Evolutionary conservation across 306 rosid genomes (phyloP), one percentile per base, ranked within the genome.

Genomic region (Vachellia pachyceras): DNA sequence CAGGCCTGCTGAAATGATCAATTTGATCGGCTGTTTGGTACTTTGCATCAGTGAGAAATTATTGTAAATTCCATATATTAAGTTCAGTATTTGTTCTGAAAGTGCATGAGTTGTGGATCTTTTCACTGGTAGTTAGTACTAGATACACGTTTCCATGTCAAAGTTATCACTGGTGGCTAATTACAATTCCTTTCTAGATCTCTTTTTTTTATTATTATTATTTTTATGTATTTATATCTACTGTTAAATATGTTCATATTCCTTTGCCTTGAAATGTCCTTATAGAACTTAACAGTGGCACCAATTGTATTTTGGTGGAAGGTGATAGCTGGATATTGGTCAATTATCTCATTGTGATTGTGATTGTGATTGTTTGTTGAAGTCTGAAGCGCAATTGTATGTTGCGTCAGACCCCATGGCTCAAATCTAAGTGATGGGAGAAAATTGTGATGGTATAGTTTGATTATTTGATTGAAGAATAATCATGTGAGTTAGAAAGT

Each of bases 71-170:
- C 18, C 74, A 0, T 49, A 8, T 5, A 49, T 49, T 1, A 14
- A 49, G 7, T 49, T 49, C 7, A 5, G 55, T 49, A 49, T 49
- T 15, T 75, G 25, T 23, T 70, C 46, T 57, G 29, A 46, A 15
- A 35, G 37, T 36, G 76, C 46, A n/a, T 77, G 20, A 63, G n/a
- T 50, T 77, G 57, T 13, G 72, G 40, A 49, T 8, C 35, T 76
- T 40, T 52, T 52, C 25, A 72, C 45, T 23, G 47, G 13, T 77
- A 69, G 50, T 71, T 61, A 11, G 58, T 65, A 60, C 58, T 45
- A 68, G 67, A 70, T 25, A 17, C 25, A 33, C 49, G 45, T 72
- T 49, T 18, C 9, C 36, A 6, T 46, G 44, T 5, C 18, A 15
- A 70, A 69, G 72, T 66, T 66, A 66, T 37, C 46, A 39, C 18